Evolutionary conservation across 2,329 filamentous ascomycete species (phyloP), one percentile per base, ranked within the genome.

Genomic region (Penicillium sp.): DNA sequence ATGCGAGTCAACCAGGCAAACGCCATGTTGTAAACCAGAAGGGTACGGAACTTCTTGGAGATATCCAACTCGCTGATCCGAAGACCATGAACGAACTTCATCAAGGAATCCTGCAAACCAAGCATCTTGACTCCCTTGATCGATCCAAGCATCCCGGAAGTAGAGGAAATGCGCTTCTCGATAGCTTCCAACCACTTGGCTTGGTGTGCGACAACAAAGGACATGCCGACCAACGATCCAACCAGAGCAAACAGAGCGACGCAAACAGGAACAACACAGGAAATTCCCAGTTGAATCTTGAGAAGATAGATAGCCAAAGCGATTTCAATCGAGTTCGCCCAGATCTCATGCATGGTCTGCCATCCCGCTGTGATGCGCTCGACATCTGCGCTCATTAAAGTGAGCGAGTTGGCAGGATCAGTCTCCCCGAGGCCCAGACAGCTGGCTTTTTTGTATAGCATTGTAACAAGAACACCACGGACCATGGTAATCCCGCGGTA

Each of bases 81-180:
- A 12, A 80, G 62, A 4, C 65, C 67, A 50, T 79, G 74, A 3
- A 80, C 68, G 12, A 69, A 71, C 8, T 67, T 70, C 56, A 73
- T 71, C 12, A 81, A 61, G 4, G 74, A 73, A 13, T 76, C 68
- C 35, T 75, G 77, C 9, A 84, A 64, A 0, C 81, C 82, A 0
- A 78, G 73, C 54, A 83, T 77, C 61, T 82, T 84, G 55, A 83
- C 73, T 19, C 77, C 78, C 61, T 82, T 83, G 71, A 84, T 82
- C 19, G 76, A 78, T 4, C 74, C 75, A 0, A 84, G 70, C 62
- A 81, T 78, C 5, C 75, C 74, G 6, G 78, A 73, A 0, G 81
- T 84, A 17, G 77, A 75, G 6, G 76, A 78, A 21, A 84, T 78
- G 3, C 81, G 77, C 27, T 71, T 71, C 62, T 84, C 75, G 17